These are phyloP conservation scores for Russula lepida DNA, from an alignment of 768 basidiomycete genomes.

Conservation along the genomic window DNA sequence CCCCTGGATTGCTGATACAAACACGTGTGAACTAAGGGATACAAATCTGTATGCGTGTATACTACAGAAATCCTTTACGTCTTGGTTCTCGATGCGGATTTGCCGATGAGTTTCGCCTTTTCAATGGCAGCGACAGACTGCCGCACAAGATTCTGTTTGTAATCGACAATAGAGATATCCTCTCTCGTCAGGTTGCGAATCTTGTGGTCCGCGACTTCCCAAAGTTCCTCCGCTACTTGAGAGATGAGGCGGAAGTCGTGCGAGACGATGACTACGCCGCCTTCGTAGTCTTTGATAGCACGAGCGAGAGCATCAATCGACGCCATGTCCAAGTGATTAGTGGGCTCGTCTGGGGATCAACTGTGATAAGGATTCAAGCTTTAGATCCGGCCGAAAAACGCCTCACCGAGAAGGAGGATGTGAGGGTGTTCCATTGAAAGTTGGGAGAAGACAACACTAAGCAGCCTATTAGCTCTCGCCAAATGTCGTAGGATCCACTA, in stretches of 20 bases:
- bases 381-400: background rate
- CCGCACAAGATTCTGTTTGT: constrained; percentile 81
- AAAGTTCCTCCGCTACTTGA: constrained; percentile 96
- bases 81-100: constrained; percentile 64
- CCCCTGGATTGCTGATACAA: background rate
- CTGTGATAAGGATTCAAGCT: background rate
- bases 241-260: constrained; percentile 99
- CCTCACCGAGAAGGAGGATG: constrained; percentile 73
- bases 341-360: constrained; percentile 65
- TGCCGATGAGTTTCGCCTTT: constrained; percentile 90
- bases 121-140: constrained; percentile 82
- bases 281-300: constrained; percentile 95
- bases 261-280: constrained; percentile 98
- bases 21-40: constrained; percentile 6
- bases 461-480: constrained; percentile 14
- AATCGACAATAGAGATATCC: constrained; percentile 87
- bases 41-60: constrained; percentile 1
- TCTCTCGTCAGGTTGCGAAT: constrained; percentile 87
- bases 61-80: constrained; percentile 31
- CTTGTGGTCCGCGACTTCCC: constrained; percentile 95
- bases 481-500: constrained; percentile 10
- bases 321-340: constrained; percentile 96
- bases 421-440: constrained; percentile 97
- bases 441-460: constrained; percentile 90
- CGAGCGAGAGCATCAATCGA: constrained; percentile 93